Conservation (phyloP, 306 rosid genomes). For the Dalbergia cultrata region DNA sequence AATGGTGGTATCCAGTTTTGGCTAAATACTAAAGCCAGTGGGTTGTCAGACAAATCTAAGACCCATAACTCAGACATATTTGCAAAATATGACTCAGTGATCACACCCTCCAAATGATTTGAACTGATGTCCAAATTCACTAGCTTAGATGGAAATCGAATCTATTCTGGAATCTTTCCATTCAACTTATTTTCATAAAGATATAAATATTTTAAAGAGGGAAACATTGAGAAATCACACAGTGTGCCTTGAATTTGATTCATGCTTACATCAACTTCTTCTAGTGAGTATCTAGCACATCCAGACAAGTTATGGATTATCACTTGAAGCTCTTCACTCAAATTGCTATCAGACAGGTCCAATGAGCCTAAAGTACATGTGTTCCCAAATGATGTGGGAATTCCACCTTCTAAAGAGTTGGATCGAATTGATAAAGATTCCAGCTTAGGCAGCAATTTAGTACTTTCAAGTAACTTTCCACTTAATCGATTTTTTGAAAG, state of each 20-base stretch:
- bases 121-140: accelerated
- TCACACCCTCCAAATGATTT: slow-evolving; percentile 26
- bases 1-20: slow-evolving; percentile 25
- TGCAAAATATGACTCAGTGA: slow-evolving; percentile 29
- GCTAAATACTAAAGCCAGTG: not conserved
- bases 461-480: slow-evolving; percentile 12
- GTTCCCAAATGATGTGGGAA: not conserved
- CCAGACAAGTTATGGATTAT: too few relatives aligned
- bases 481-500: not conserved
- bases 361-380: too few relatives aligned
- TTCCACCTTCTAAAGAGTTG: slow-evolving; percentile 35
- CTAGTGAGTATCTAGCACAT: too few relatives aligned
- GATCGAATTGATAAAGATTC: not conserved
- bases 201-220: too few relatives aligned
- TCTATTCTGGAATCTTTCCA: too few relatives aligned
- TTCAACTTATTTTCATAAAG: too few relatives aligned
- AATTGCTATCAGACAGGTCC: too few relatives aligned
- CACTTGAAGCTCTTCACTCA: too few relatives aligned
- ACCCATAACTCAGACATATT: not conserved
- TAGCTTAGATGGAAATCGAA: not conserved
- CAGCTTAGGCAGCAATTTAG: not conserved
- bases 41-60: not conserved
- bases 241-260: too few relatives aligned
- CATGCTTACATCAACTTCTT: too few relatives aligned
- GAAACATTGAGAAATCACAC: too few relatives aligned